Evolutionary conservation across 2,329 filamentous ascomycete species (phyloP).

Genomic region (Aureobasidium mangrovei): DNA sequence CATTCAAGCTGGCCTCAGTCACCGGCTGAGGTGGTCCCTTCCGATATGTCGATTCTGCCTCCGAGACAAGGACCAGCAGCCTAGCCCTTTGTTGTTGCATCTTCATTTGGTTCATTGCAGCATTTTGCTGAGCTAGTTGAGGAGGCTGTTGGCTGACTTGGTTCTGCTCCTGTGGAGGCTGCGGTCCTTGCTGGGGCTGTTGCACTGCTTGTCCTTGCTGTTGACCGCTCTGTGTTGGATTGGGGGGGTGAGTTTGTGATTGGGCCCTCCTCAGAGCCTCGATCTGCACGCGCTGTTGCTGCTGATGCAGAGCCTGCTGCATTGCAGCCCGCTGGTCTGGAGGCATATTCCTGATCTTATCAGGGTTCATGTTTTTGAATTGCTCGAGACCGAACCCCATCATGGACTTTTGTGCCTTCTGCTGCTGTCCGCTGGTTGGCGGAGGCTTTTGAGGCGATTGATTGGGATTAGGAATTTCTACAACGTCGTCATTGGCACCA

Average conservation of each 20-base stretch:
- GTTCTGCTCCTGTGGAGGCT: constrained; percentile 16
- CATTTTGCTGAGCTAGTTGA: not conserved
- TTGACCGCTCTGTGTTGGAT: not conserved
- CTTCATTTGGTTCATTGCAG: not conserved
- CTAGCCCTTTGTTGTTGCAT: constrained; percentile 7
- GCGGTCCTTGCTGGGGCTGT: constrained; percentile 1
- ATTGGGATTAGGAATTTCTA: constrained; percentile 30
- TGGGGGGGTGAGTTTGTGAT: constrained; percentile 12
- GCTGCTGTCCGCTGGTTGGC: constrained; percentile 11
- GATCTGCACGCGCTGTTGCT: constrained; percentile 20
- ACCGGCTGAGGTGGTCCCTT: constrained; percentile 23
- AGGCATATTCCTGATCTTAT: constrained; percentile 22
- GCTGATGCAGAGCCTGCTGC: constrained; percentile 19
- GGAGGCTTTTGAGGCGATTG: constrained; percentile 10
- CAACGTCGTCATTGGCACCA: constrained; percentile 32
- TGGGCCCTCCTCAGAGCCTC: constrained; percentile 24
- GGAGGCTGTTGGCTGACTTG: constrained; percentile 3
- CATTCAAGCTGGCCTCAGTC: constrained; percentile 18
- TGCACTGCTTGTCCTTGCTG: not conserved
- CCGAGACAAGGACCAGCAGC: not conserved
- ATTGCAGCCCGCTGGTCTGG: constrained; percentile 17
- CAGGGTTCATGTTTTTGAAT: constrained; percentile 15
- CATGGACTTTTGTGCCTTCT: constrained; percentile 16
- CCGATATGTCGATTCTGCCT: constrained; percentile 7
- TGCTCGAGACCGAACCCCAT: constrained; percentile 5